A percentile compares a stretch with the other conserved stretches of the same genome.
Conservation (phyloP, 2,329 filamentous ascomycete genomes). For the Penicillium sclerotiorum region DNA sequence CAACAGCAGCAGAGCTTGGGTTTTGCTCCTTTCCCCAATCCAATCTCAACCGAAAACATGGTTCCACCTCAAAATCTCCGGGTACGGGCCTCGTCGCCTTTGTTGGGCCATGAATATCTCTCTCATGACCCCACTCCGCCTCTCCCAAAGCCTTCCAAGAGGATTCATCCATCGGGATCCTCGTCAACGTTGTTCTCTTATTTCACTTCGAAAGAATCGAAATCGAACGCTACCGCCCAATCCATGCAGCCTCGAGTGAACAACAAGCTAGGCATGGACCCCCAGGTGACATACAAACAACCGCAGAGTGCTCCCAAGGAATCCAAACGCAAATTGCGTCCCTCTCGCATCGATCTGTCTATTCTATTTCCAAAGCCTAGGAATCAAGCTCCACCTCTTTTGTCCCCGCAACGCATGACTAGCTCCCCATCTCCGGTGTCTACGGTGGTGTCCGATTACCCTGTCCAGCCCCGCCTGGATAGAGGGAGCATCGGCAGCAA, state of each 20-base stretch:
- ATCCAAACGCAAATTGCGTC: slow-evolving; percentile 43
- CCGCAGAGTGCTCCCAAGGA: slow-evolving; percentile 31
- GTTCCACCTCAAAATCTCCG: slow-evolving; percentile 34
- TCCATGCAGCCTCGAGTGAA: slow-evolving; percentile 21
- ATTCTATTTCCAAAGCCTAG: slow-evolving; percentile 46
- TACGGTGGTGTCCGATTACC: slow-evolving; percentile 34
- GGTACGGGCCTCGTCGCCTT: slow-evolving; percentile 50
- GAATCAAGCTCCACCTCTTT: slow-evolving; percentile 33
- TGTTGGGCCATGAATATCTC: slow-evolving; percentile 44
- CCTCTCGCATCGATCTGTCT: slow-evolving; percentile 46
- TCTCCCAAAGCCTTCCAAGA: slow-evolving; percentile 41
- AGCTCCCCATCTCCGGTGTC: slow-evolving; percentile 45
- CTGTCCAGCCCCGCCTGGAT: slow-evolving; percentile 24
- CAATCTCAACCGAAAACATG: slow-evolving; percentile 12
- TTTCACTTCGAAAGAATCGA: slow-evolving; percentile 48
- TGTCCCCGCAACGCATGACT: slow-evolving; percentile 47
- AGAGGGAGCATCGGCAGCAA: slow-evolving; percentile 8
- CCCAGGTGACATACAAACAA: slow-evolving; percentile 27
- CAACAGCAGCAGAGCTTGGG: slow-evolving; percentile 16
- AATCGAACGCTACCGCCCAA: slow-evolving; percentile 16
- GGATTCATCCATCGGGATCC: slow-evolving; percentile 45
- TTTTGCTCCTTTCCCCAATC: slow-evolving; percentile 32
- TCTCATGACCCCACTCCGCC: slow-evolving; percentile 29
- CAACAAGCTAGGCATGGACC: slow-evolving; percentile 20
- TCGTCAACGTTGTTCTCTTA: slow-evolving; percentile 51